Percentiles rank a stretch among this genome's conserved stretches.
Conservation (phyloP, 2,329 filamentous ascomycete genomes). For the Penicillium sp. region DNA sequence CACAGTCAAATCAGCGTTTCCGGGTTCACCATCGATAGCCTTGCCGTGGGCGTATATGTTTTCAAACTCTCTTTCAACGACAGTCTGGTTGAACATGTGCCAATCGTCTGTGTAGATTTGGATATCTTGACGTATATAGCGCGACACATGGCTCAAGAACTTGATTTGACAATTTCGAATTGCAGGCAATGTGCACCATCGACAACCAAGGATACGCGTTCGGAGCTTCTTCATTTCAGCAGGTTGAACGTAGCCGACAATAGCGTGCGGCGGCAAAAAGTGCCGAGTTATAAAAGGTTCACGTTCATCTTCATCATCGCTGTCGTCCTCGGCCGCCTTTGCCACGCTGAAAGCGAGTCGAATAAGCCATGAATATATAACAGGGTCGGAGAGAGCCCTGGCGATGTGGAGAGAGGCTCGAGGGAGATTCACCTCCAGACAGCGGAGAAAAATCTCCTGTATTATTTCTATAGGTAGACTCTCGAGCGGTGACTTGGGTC, state of each 20-base stretch:
- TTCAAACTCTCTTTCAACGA: slow-evolving; percentile 32
- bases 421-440: slow-evolving; percentile 54
- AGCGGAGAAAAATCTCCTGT: slow-evolving; percentile 57
- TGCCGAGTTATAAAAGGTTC: slow-evolving; percentile 42
- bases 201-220: slow-evolving; percentile 40
- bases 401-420: slow-evolving; percentile 50
- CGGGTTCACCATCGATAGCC: slow-evolving; percentile 29
- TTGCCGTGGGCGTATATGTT: slow-evolving; percentile 29
- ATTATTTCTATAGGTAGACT: slow-evolving; percentile 54
- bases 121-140: slow-evolving; percentile 34
- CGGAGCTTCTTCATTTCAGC: slow-evolving; percentile 41
- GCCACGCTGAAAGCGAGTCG: slow-evolving; percentile 48
- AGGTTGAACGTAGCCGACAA: slow-evolving; percentile 36
- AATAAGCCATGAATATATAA: slow-evolving; percentile 51
- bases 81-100: slow-evolving; percentile 22
- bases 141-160: slow-evolving; percentile 42
- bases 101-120: slow-evolving; percentile 33
- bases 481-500: slow-evolving; percentile 41
- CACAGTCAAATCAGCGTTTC: slow-evolving; percentile 40
- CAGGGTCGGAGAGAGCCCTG: slow-evolving; percentile 42
- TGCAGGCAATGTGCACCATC: slow-evolving; percentile 47
- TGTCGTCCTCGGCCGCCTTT: slow-evolving; percentile 23
- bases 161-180: slow-evolving; percentile 46
- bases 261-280: slow-evolving; percentile 44
- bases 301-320: slow-evolving; percentile 25